A percentile compares a stretch with the other conserved stretches of the same genome.
Evolutionary conservation across 208 protist species (phyloP).

Genomic region (Trichomonas vaginalis): DNA sequence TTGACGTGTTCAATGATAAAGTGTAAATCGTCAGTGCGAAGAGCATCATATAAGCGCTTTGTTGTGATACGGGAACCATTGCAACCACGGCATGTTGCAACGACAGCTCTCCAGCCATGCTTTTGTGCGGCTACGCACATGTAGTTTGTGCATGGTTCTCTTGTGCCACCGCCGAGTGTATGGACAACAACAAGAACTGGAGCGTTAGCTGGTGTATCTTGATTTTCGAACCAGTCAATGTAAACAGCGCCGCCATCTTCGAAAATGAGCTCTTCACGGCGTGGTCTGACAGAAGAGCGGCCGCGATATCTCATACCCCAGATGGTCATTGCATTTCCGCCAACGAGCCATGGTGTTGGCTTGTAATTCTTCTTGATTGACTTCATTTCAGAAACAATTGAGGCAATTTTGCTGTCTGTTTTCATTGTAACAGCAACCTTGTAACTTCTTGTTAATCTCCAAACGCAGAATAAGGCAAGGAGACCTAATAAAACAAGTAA

Average conservation of each 20-base stretch:
- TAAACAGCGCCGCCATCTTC: background rate
- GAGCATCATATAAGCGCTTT: background rate
- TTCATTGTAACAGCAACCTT: background rate
- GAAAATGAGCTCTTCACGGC: background rate
- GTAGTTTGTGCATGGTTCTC: background rate
- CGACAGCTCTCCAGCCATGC: background rate
- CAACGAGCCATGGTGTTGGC: background rate
- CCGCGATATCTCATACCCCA: background rate
- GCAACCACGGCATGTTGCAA: background rate
- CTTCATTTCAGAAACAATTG: background rate
- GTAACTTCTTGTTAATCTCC: too few species aligned
- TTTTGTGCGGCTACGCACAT: background rate
- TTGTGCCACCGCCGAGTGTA: background rate
- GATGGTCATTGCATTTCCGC: background rate
- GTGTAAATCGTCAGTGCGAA: background rate
- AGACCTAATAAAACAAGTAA: too few species aligned
- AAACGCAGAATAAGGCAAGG: too few species aligned
- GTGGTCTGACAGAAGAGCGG: too few species aligned
- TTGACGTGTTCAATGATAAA: background rate
- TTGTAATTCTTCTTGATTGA: background rate
- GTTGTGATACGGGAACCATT: background rate
- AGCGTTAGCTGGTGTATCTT: background rate
- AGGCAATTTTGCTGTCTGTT: background rate
- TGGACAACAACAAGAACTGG: background rate
- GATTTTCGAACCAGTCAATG: background rate